Evolutionary conservation across 305 asterid species (phyloP).

Genomic region (Solanum hybrid): DNA sequence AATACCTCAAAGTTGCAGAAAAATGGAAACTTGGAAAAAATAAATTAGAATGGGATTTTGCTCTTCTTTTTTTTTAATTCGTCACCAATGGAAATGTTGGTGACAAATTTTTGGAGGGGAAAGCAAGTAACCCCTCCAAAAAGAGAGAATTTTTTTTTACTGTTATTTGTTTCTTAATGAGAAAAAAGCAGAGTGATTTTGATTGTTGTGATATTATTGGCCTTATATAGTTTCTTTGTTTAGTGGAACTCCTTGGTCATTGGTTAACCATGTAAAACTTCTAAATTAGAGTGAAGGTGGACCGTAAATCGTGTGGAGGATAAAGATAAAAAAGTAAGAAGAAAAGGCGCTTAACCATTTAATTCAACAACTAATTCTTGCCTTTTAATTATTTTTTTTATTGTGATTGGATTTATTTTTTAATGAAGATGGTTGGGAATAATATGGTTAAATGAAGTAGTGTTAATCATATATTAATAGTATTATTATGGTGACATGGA

Average conservation of each 20-base stretch:
- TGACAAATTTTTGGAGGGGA: neutral
- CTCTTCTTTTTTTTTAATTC: neutral
- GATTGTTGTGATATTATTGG: neutral
- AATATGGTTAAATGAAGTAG: neutral
- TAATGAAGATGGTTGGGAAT: neutral
- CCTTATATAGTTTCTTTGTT: neutral
- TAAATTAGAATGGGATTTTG: neutral
- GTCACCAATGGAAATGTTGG: neutral
- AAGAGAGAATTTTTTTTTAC: neutral
- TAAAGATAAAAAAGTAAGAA: neutral
- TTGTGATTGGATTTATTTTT: too few relatives aligned
- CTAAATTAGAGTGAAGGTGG: neutral
- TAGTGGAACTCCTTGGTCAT: neutral
- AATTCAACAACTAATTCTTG: neutral
- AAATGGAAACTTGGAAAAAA: neutral
- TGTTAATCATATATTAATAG: neutral
- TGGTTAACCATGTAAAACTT: neutral
- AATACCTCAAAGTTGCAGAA: neutral
- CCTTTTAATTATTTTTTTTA: neutral
- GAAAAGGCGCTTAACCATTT: neutral
- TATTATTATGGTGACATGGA: neutral
- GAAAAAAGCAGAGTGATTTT: neutral
- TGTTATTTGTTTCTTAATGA: neutral
- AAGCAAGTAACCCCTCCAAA: constrained; percentile 1
- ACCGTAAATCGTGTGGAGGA: neutral